Evolutionary conservation across 768 basidiomycete species (phyloP).

Genomic region (Amanita exitialis): DNA sequence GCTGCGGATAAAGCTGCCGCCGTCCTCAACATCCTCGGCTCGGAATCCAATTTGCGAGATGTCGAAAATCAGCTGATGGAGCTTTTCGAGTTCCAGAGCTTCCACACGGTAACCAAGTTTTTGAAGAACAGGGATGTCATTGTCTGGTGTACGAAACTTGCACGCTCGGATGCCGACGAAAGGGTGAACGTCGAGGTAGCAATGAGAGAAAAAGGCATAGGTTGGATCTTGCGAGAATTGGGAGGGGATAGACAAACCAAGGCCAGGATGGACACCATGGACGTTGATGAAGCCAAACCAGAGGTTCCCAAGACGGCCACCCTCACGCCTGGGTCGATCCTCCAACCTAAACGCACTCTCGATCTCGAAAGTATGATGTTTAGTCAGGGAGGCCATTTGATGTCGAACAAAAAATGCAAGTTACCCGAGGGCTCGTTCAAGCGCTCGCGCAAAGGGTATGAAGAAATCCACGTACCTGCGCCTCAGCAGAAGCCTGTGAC

Average conservation of each 20-base stretch:
- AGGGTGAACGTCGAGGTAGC: slow-evolving; percentile 92
- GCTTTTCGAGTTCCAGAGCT: slow-evolving; percentile 87
- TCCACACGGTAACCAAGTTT: slow-evolving; percentile 82
- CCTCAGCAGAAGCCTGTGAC: slow-evolving; percentile 66
- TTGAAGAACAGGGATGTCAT: slow-evolving; percentile 93
- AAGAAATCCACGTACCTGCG: slow-evolving; percentile 95
- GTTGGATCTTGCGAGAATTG: slow-evolving; percentile 89
- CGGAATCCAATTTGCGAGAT: slow-evolving; percentile 82
- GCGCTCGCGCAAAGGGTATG: slow-evolving; percentile 91
- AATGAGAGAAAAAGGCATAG: slow-evolving; percentile 95
- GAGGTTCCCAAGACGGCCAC: slow-evolving; percentile 77
- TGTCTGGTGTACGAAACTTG: slow-evolving; percentile 97
- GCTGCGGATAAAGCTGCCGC: slow-evolving; percentile 84
- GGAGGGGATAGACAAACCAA: slow-evolving; percentile 70
- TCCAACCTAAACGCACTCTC: slow-evolving; percentile 76
- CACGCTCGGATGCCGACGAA: slow-evolving; percentile 82
- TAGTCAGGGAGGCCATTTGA: slow-evolving; percentile 89
- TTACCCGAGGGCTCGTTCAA: slow-evolving; percentile 98
- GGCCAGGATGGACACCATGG: slow-evolving; percentile 55
- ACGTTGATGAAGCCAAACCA: slow-evolving; percentile 53
- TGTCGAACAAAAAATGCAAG: slow-evolving; percentile 99
- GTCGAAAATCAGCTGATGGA: slow-evolving; percentile 97
- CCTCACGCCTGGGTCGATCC: slow-evolving; percentile 75
- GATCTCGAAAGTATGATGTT: slow-evolving; percentile 96
- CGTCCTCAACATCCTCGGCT: slow-evolving; percentile 78